Base-by-base conservation (phyloP, 768 basidiomycete genomes). In the Phanerochaete carnosa region DNA sequence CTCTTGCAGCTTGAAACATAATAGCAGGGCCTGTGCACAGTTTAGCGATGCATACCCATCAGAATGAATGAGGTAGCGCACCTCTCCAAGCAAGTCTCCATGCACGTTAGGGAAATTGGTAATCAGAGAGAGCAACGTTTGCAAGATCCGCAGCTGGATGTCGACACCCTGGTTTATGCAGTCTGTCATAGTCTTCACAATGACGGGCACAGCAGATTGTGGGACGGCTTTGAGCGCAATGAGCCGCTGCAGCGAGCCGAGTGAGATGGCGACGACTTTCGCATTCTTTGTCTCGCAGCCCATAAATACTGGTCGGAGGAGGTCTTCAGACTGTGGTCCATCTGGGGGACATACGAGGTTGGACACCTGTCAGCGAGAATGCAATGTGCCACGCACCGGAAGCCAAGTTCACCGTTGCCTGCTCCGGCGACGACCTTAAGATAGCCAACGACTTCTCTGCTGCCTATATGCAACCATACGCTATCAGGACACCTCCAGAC, bases 1-100 rank as follows among this genome's bases (percentile, higher is more conserved):
- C 61, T 98, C 97, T 73, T 98, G 95, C 26, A 98, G 77, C 72
- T 88, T 94, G 82, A 98, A 98, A 69, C 95, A 98, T 8, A 98
- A 76, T n/a, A 96, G 76, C 0, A 98, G 79, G 0, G 93, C 93
- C 93, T 96, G 66, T 9, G 45, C 6, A 33, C 3, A 12, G 1
- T 22, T 50, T n/a, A 58, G 47, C 37, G 58, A 23, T 50, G n/a
- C 4, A 29, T n/a, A n/a, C n/a, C n/a, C n/a, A n/a, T n/a, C 22
- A 30, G 56, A 9, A 2, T 22, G 22, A 4, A 29, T 29, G 45
- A 25, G 16, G 8, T 28, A 29, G 80, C 88, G 60, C 74, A 94
- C 95, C 71, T 94, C 88, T 23, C 87, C 94, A 3, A 98, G 77
- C 12, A 94, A 72, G 19, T 79, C 79, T 12, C 91, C 94, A 67